Conservation (phyloP, 148 eudicot genomes). For the Amaranthus palmeri region DNA sequence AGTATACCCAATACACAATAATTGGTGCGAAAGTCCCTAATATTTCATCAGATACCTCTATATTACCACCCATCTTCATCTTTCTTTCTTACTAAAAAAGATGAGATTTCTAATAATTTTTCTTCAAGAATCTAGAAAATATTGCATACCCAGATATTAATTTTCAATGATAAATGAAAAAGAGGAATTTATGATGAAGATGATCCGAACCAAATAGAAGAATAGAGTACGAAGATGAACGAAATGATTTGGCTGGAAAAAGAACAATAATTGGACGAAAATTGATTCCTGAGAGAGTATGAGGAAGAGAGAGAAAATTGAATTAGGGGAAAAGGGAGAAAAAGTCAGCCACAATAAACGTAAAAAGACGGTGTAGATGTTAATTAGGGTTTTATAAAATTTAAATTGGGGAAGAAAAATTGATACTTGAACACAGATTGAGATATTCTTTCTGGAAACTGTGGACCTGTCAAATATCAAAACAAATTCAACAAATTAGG, state of each 20-base stretch:
- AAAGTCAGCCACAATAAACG: conserved; percentile 8
- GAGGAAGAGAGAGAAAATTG: conserved; percentile 9
- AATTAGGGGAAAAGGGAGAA: conserved; percentile 5
- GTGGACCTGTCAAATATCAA: not conserved
- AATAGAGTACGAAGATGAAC: conserved; percentile 15
- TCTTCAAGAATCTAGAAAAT: not conserved
- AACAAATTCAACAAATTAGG: not conserved
- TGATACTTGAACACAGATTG: not conserved
- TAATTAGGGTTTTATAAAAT: conserved; percentile 23
- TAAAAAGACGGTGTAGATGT: not conserved
- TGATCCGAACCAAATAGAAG: conserved; percentile 2
- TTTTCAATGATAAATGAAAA: not conserved
- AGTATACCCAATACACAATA: conserved; percentile 75
- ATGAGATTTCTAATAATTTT: not conserved
- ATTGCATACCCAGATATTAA: conserved; percentile 16
- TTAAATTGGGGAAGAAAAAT: not conserved
- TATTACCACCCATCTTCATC: conserved; percentile 28
- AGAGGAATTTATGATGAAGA: not conserved
- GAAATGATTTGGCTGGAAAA: conserved; percentile 16
- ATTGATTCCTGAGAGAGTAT: not conserved
- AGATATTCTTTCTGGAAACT: conserved; percentile 20
- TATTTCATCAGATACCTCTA: conserved; percentile 57
- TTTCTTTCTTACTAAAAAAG: not conserved
- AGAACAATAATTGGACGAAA: not conserved
- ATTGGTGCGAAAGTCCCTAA: conserved; percentile 78